Base-by-base conservation (phyloP, 352 stramenopile genomes). In the Globisporangium canariense region DNA sequence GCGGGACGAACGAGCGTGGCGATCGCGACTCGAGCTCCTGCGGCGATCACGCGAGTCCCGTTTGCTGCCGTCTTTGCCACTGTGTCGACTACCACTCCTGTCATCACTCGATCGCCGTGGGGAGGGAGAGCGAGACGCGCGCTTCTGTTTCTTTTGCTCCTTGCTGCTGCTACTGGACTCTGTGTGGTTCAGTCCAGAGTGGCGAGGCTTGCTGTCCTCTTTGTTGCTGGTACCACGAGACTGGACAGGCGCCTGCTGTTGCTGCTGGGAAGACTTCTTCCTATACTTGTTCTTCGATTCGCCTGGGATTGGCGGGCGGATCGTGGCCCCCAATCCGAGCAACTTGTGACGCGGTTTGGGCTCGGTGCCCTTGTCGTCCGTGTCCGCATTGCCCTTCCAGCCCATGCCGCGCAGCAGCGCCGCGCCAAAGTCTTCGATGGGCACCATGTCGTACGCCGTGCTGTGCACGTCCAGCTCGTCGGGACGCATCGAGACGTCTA, bases 371-470 rank as follows among this genome's bases (percentile, higher is more conserved):
- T 78, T 74, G 41, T 88, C 65, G 16, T 87, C 77, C 18, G 79
- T 56, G 22, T 90, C 71, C 22, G 76, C 69, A 6, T 69, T 69
- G 41, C 96, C 96, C 9, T 70, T 97, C 97, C 97, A 99, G 58
- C 97, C 97, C 97, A 99, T 99, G 13, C 97, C 97, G 16, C 97
- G 81, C 9, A 99, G 77, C 71, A 99, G 76, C 22, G 96, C 97
- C 4, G 86, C 89, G 16, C 97, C 97, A 79, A 99, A 99, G 57
- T 98, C 94, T 49, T 92, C 78, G 54, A 99, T 92, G 0, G 93
- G 90, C 36, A 99, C 83, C 7, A 64, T 57, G n/a, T 87, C 70
- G 69, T 98, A 98, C 34, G 79, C 79, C 5, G 95, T 77, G 45
- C 79, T 94, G 52, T 91, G 74, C 8, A 97, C 88, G 34, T 96